A percentile compares a stretch with the other conserved stretches of the same genome.
These are phyloP conservation scores for Neophaeococcomyces aloes DNA, from an alignment of 2,329 filamentous ascomycete species.

Conservation along the genomic window DNA sequence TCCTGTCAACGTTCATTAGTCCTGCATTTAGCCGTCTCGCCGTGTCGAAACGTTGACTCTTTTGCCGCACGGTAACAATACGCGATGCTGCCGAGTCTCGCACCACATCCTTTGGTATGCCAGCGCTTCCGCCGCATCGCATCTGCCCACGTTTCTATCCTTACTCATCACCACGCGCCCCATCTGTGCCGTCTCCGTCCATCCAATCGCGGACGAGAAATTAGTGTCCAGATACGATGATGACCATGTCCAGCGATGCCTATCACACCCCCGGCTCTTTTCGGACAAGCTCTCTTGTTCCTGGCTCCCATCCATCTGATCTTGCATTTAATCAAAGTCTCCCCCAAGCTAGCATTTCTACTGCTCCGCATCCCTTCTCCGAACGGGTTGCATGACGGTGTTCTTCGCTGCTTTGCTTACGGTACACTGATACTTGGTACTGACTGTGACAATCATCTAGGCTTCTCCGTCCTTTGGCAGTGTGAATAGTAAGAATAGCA, in stretches of 20 bases:
- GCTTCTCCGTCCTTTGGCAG: background rate
- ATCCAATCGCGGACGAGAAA: background rate
- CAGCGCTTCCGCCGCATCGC: background rate
- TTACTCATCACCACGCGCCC: constrained; percentile 6
- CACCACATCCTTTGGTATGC: constrained; percentile 5
- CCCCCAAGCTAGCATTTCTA: background rate
- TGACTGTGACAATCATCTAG: constrained; percentile 8
- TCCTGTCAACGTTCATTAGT: background rate
- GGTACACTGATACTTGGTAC: constrained; percentile 5
- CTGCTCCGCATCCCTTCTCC: constrained; percentile 3
- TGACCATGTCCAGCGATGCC: background rate
- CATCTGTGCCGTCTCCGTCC: background rate
- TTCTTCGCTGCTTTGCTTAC: background rate
- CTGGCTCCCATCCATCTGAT: background rate
- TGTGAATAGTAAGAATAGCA: constrained; percentile 3
- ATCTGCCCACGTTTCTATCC: too few species aligned
- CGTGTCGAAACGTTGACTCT: background rate
- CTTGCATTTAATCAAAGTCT: background rate
- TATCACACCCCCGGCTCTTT: background rate
- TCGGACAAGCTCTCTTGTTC: background rate
- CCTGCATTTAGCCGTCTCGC: background rate
- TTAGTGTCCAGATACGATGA: too few species aligned
- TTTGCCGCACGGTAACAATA: too few species aligned
- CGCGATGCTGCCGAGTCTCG: constrained; percentile 4
- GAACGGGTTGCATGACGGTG: background rate